phyloP scores from a whole-genome alignment of 2,329 filamentous ascomycete species.

The Myriosclerotinia scirpicola region DNA sequence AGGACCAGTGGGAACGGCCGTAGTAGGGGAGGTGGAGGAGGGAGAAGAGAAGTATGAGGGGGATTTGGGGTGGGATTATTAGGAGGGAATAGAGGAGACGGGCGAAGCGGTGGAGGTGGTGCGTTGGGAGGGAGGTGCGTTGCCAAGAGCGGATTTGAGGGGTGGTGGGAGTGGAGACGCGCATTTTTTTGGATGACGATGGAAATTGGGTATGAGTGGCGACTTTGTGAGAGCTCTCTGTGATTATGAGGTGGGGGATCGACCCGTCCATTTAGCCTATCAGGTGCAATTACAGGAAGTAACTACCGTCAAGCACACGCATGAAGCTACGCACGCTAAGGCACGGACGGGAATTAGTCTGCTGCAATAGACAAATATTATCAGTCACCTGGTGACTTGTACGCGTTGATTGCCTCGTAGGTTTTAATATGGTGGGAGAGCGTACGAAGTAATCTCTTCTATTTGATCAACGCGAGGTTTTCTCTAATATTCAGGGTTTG shows the following conservation, averaged over 20 bases:
- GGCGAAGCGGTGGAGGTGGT: background rate
- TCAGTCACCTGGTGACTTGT: conserved; percentile 7
- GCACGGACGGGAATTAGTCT: background rate
- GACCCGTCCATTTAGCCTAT: background rate
- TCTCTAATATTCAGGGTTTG: background rate
- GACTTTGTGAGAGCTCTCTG: too few relatives aligned
- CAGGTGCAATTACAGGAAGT: background rate
- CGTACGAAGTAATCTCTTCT: background rate
- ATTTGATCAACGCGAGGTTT: background rate
- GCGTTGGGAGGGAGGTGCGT: background rate
- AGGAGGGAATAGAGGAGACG: background rate
- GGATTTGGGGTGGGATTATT: background rate
- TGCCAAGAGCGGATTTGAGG: conserved; percentile 11
- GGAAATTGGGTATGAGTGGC: background rate
- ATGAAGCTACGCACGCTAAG: background rate
- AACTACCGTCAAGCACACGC: conserved; percentile 14
- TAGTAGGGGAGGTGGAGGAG: background rate
- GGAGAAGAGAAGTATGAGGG: background rate
- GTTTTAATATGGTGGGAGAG: background rate
- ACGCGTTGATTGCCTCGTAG: background rate
- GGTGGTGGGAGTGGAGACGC: background rate
- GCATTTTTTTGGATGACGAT: background rate
- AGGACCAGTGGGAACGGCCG: background rate
- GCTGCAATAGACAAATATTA: conserved; percentile 8
- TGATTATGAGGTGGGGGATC: background rate